A percentile compares a stretch with the other conserved stretches of the same genome.
phyloP scores from a whole-genome alignment of 1,139 yeast species.

The Debaryomyces psychrophilus region DNA sequence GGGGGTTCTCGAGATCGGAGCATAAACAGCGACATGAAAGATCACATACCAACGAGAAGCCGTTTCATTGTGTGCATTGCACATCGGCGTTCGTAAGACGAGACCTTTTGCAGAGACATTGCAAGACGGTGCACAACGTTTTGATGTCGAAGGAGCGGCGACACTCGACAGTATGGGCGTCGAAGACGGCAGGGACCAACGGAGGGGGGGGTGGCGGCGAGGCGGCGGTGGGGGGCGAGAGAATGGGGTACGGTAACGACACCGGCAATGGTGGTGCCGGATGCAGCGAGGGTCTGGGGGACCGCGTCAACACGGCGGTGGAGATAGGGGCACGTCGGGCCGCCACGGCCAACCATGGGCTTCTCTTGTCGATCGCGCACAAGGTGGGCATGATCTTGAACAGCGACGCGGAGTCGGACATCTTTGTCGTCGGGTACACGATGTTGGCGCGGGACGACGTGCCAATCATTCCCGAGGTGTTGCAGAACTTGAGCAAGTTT shows the following conservation, averaged over 20 bases:
- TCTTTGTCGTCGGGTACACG: constrained; percentile 38
- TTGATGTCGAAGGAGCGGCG: constrained; percentile 1
- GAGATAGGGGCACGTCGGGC: background rate
- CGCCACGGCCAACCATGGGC: constrained; percentile 8
- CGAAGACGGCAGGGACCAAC: background rate
- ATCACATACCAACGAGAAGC: constrained; percentile 82
- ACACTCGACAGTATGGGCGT: background rate
- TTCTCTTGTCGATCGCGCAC: constrained; percentile 6
- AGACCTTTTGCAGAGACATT: constrained; percentile 74
- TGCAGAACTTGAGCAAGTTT: constrained; percentile 7
- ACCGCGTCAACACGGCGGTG: background rate
- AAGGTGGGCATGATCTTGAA: constrained; percentile 5
- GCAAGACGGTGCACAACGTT: constrained; percentile 71
- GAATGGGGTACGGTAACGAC: background rate
- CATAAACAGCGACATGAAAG: constrained; percentile 83
- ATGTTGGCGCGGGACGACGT: constrained; percentile 14
- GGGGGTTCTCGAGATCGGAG: constrained; percentile 80
- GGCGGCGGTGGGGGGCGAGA: constrained; percentile 15
- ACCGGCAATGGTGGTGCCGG: background rate
- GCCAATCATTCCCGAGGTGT: constrained; percentile 5
- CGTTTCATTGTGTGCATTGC: constrained; percentile 74
- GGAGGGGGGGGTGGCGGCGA: background rate
- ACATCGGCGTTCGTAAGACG: constrained; percentile 75
- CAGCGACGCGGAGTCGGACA: background rate
- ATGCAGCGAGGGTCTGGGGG: background rate